Evolutionary conservation across 2,329 filamentous ascomycete species (phyloP), one percentile per base, ranked within the genome.

Genomic region (Cordyceps cateniannulata): DNA sequence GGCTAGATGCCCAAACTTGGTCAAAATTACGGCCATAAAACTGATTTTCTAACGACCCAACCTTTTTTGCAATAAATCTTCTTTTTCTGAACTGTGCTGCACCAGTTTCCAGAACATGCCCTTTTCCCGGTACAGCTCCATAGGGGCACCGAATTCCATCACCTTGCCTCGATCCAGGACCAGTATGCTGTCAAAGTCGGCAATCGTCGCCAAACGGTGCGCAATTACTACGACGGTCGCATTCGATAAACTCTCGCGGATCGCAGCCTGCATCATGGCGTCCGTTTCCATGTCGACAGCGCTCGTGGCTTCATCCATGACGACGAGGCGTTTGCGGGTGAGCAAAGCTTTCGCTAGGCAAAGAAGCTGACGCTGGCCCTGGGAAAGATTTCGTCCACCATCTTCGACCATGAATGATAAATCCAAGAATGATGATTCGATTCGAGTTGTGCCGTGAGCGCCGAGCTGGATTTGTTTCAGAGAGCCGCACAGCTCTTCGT

Each of bases 221-320:
- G 86, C 86, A 67, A 89, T 88, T 8, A 88, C 85, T 16, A 89
- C 70, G 25, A 89, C 72, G 2, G 85, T 88, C 5, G 79, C 79
- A 59, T 81, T 81, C 1, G 76, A 80, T 63, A 88, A 87, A 68
- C 87, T 85, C 65, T 85, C 81, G 18, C 48, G 47, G 14, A 59
- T 51, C 14, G 18, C 27, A 4, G 81, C 77, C 72, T 89, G 86
- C 66, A 89, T 89, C 20, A 87, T 76, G 1, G 78, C 75, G 69
- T 90, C 87, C 0, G 87, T 89, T 51, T 79, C 76, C 83, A 88
- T 87, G 69, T 89, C 87, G 1, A 90, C 86, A 0, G 87, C 85
- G 8, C 80, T 84, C 0, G 87, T 90, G 0, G 87, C 87, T 73
- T 90, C 87, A 69, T 90, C 87, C 3, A 90, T 79, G 2, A 90